Evolutionary conservation across 768 basidiomycete genomes (phyloP).

Genomic region (Suillus bovinus): DNA sequence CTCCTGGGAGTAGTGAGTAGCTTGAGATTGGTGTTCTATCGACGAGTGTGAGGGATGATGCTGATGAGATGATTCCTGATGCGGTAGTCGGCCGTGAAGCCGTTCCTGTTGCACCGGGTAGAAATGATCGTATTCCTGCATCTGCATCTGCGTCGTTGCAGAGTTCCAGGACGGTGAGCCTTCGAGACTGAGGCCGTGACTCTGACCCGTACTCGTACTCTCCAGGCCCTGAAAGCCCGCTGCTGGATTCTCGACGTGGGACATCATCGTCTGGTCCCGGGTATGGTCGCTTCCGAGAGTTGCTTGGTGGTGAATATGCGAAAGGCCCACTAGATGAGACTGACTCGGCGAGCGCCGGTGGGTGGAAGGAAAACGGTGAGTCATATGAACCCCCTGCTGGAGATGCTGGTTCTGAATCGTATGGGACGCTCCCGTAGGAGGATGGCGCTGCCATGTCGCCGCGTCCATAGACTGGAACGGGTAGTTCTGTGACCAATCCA

Average conservation of each 20-base stretch:
- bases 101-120: slow-evolving; percentile 37
- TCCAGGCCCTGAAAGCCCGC: slow-evolving; percentile 29
- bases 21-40: slow-evolving; percentile 40
- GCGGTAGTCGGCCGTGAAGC: slow-evolving; percentile 46
- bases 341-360: slow-evolving; percentile 51
- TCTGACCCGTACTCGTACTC: slow-evolving; percentile 72
- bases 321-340: slow-evolving; percentile 29
- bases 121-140: slow-evolving; percentile 47
- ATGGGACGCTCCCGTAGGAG: slow-evolving; percentile 23
- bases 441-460: slow-evolving; percentile 39
- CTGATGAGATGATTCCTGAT: slow-evolving; percentile 46
- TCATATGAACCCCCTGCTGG: slow-evolving; percentile 40
- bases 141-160: slow-evolving; percentile 69
- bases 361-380: slow-evolving; percentile 80
- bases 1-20: slow-evolving; percentile 47
- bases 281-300: slow-evolving; percentile 66
- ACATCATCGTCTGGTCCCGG: slow-evolving; percentile 46
- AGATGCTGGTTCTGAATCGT: slow-evolving; percentile 26
- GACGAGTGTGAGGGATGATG: slow-evolving; percentile 52
- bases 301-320: slow-evolving; percentile 36
- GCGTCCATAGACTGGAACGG: slow-evolving; percentile 42
- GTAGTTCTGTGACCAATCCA: slow-evolving; percentile 52
- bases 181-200: slow-evolving; percentile 75
- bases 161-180: slow-evolving; percentile 86
- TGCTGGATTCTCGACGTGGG: slow-evolving; percentile 38